Conservation (phyloP, 2,329 filamentous ascomycete genomes). For the Drechmeria coniospora region DNA sequence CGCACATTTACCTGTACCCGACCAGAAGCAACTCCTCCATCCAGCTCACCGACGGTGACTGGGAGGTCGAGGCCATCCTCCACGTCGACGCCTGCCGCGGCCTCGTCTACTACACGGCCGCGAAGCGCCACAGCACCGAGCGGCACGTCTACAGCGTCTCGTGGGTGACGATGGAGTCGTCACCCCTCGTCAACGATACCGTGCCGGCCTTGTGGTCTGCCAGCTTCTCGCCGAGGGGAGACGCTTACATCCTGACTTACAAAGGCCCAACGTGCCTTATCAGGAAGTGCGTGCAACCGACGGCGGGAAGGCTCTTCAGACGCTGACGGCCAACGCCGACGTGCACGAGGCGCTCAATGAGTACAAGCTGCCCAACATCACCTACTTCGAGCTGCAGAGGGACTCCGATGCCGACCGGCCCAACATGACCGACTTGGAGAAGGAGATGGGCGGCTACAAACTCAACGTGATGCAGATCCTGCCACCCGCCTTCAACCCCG, state of each 20-base stretch:
- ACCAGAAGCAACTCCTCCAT: constrained; percentile 37
- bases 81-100: constrained; percentile 41
- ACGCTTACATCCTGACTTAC: constrained; percentile 53
- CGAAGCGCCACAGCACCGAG: constrained; percentile 50
- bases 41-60: constrained; percentile 47
- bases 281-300: constrained; percentile 49
- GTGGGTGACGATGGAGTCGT: constrained; percentile 36
- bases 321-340: constrained; percentile 43
- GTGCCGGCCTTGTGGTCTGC: constrained; percentile 45
- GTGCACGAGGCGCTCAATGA: constrained; percentile 38
- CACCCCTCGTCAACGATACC: constrained; percentile 44
- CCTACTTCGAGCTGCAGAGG: constrained; percentile 45
- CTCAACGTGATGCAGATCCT: constrained; percentile 51
- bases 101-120: constrained; percentile 49
- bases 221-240: constrained; percentile 45
- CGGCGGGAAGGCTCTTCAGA: constrained; percentile 34
- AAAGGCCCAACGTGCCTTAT: constrained; percentile 50
- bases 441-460: constrained; percentile 43
- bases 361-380: constrained; percentile 49
- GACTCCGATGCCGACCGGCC: too few relatives aligned
- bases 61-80: constrained; percentile 46
- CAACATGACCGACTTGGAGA: constrained; percentile 47
- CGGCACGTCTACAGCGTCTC: constrained; percentile 53
- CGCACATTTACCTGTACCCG: constrained; percentile 52
- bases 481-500: constrained; percentile 46